These are phyloP conservation scores for Stereocaulon alpinum DNA, from an alignment of 495 filamentous ascomycete genomes.

Conservation along the genomic window DNA sequence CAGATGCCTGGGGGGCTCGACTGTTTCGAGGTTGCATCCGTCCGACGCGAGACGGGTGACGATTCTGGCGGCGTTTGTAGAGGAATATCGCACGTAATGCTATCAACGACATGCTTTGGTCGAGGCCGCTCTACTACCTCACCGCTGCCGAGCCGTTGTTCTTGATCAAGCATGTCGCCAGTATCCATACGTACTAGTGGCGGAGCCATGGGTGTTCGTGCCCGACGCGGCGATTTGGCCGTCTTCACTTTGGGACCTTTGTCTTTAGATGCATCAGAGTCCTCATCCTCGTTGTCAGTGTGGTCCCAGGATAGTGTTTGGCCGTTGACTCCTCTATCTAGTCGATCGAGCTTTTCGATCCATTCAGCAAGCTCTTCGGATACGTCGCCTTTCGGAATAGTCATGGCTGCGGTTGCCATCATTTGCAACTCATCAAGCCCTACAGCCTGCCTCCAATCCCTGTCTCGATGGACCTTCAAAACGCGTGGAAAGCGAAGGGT, in stretches of 20 bases:
- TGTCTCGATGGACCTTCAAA: conserved; percentile 50
- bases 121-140: conserved; percentile 5
- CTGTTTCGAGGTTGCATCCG: background rate
- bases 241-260: background rate
- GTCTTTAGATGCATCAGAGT: background rate
- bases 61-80: conserved; percentile 15
- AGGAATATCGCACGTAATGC: conserved; percentile 1
- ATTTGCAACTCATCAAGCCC: conserved; percentile 46
- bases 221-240: background rate
- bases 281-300: conserved; percentile 10
- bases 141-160: conserved; percentile 13
- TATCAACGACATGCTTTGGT: conserved; percentile 3
- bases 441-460: conserved; percentile 44
- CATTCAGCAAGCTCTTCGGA: conserved; percentile 45
- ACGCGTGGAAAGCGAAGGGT: conserved; percentile 56
- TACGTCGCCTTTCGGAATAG: conserved; percentile 31
- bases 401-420: conserved; percentile 40
- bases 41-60: background rate
- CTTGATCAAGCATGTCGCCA: conserved; percentile 18
- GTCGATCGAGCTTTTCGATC: conserved; percentile 42
- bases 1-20: background rate
- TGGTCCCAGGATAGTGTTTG: conserved; percentile 10
- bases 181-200: conserved; percentile 23
- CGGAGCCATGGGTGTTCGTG: background rate
- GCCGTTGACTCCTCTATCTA: conserved; percentile 26